phyloP scores from a whole-genome alignment of 192 early-diverging fungal genomes.

The Piromyces finnis region DNA sequence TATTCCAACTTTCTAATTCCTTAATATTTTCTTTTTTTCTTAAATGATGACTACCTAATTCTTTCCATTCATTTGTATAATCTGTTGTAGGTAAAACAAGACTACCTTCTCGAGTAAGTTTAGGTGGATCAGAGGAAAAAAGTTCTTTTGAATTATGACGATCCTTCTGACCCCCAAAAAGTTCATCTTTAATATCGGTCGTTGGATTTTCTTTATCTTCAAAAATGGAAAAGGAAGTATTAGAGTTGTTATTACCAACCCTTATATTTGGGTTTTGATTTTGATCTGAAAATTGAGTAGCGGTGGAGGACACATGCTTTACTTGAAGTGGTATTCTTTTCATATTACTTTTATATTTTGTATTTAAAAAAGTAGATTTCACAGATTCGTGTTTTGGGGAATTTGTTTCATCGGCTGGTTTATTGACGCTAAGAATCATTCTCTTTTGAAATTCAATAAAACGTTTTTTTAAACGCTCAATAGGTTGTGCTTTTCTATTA shows the following conservation, averaged over 20 bases:
- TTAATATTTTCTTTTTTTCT: constrained; percentile 52
- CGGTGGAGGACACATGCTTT: too few relatives aligned
- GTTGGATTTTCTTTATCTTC: too few relatives aligned
- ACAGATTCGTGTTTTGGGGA: not conserved
- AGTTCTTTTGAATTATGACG: constrained; percentile 3
- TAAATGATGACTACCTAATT: constrained; percentile 33
- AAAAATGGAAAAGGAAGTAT: too few relatives aligned
- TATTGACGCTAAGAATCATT: constrained; percentile 7
- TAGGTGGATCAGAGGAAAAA: not conserved
- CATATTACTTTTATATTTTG: too few relatives aligned
- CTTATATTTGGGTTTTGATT: too few relatives aligned
- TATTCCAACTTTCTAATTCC: constrained; percentile 40
- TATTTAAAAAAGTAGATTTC: not conserved
- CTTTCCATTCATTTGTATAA: constrained; percentile 18
- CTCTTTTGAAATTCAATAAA: constrained; percentile 39
- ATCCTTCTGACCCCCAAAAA: too few relatives aligned
- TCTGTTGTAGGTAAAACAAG: not conserved
- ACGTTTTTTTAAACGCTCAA: constrained; percentile 34
- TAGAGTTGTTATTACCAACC: too few relatives aligned
- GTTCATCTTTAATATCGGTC: too few relatives aligned
- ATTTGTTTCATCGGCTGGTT: not conserved
- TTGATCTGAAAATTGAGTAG: too few relatives aligned
- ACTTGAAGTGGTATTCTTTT: too few relatives aligned
- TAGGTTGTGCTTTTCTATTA: constrained; percentile 44
- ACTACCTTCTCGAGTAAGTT: not conserved